Evolutionary conservation across 164 flowering plant species (phyloP).

Genomic region (Umbellularia californica): DNA sequence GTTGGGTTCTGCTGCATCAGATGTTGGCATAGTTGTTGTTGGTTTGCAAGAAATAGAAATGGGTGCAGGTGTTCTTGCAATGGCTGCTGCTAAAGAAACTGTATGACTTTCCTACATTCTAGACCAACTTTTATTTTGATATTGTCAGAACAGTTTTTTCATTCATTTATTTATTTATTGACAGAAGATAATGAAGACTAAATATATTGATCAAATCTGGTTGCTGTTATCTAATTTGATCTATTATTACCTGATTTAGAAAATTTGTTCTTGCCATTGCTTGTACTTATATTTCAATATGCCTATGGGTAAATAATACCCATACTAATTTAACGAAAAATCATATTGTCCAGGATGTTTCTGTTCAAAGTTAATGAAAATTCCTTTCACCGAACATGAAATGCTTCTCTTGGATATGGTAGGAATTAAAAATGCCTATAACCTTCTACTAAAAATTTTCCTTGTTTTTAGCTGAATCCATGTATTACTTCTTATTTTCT

Average conservation of each 20-base stretch:
- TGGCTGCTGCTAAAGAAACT: slow-evolving; percentile 98
- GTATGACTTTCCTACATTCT: slow-evolving; percentile 33
- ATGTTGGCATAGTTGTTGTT: slow-evolving; percentile 78
- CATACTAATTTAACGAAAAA: no score
- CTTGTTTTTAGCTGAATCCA: no score
- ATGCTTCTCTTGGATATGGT: no score
- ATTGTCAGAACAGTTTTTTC: background rate
- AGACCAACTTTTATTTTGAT: background rate
- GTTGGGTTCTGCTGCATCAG: slow-evolving; percentile 76
- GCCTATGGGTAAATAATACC: no score
- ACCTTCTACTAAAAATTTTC: no score
- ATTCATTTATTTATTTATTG: background rate
- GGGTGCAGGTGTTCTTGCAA: slow-evolving; percentile 99
- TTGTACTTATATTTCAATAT: no score
- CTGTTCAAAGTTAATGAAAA: no score
- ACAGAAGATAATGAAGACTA: background rate
- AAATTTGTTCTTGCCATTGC: no score
- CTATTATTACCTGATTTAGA: background rate
- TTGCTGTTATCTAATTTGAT: background rate
- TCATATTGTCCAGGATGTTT: no score
- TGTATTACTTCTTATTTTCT: no score
- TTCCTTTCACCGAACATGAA: no score
- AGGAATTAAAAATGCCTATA: no score
- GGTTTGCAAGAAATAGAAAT: slow-evolving; percentile 99
- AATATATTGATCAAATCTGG: background rate